phyloP scores from a whole-genome alignment of 257 asterid species.

The Fraxinus pennsylvanica region DNA sequence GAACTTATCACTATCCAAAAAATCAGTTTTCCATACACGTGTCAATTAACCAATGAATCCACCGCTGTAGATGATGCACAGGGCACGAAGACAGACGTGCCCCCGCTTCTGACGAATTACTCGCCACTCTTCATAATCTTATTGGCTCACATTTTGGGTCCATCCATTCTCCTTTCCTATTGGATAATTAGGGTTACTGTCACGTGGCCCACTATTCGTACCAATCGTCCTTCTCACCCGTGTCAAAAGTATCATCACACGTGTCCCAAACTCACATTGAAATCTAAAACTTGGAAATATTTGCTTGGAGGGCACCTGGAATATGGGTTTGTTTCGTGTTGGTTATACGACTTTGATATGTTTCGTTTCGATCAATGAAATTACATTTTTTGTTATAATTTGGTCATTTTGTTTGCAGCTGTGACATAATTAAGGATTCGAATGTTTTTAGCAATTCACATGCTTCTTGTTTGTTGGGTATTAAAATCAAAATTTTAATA shows the following conservation, averaged over 20 bases:
- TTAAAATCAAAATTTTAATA: no score
- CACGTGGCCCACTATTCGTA: background rate
- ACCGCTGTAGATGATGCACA: conserved; percentile 22
- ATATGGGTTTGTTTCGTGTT: background rate
- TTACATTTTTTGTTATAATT: background rate
- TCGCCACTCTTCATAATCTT: conserved; percentile 36
- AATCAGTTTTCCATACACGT: conserved; percentile 20
- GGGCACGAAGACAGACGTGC: conserved; percentile 28
- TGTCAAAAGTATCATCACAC: conserved; percentile 29
- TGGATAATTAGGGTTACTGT: conserved; percentile 19
- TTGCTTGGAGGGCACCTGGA: background rate
- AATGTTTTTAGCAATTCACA: background rate
- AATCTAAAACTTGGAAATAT: background rate
- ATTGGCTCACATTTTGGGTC: conserved; percentile 29
- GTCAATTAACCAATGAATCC: conserved; percentile 28
- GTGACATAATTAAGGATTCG: no score
- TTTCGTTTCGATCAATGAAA: background rate
- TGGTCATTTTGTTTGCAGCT: background rate
- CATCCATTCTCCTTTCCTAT: conserved; percentile 19
- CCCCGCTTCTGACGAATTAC: conserved; percentile 26
- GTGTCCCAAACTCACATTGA: conserved; percentile 21
- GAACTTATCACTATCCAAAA: background rate
- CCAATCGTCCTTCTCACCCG: conserved; percentile 37
- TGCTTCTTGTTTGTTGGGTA: no score
- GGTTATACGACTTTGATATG: background rate